Evolutionary conservation across 352 stramenopile genomes (phyloP).

Genomic region (Globisporangium ultimum): DNA sequence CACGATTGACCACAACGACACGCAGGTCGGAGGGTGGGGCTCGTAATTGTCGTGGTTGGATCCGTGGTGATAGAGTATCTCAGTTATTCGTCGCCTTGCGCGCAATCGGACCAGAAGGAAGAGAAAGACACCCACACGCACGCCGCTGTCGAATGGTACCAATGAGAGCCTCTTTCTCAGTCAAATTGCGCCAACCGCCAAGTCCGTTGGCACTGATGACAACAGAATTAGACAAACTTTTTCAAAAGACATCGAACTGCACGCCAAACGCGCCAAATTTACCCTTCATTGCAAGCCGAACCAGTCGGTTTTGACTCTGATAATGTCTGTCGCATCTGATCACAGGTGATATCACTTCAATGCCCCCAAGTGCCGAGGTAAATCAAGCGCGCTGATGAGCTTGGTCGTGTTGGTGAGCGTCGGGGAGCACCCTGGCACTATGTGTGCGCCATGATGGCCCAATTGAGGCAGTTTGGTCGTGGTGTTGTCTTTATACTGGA

Average conservation of each 20-base stretch:
- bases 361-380: constrained; percentile 8
- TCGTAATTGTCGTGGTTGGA: background rate
- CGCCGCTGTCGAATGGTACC: too few relatives aligned
- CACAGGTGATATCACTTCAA: too few relatives aligned
- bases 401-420: constrained; percentile 41
- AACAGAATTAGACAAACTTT: too few relatives aligned
- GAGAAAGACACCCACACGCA: background rate
- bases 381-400: constrained; percentile 36
- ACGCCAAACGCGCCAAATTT: background rate
- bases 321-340: too few relatives aligned
- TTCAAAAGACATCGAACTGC: background rate
- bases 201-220: too few relatives aligned
- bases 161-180: too few relatives aligned
- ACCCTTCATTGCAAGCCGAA: background rate
- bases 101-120: background rate
- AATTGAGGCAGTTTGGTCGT: background rate
- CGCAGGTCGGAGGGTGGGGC: background rate
- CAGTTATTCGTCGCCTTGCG: too few relatives aligned
- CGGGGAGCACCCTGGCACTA: constrained; percentile 15
- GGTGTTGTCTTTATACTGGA: too few relatives aligned
- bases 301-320: background rate
- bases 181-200: too few relatives aligned
- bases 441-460: constrained; percentile 1
- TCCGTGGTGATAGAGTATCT: background rate
- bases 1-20: constrained; percentile 73